Conservation (phyloP, 2,329 filamentous ascomycete genomes). For the Calonectria fujianensis region DNA sequence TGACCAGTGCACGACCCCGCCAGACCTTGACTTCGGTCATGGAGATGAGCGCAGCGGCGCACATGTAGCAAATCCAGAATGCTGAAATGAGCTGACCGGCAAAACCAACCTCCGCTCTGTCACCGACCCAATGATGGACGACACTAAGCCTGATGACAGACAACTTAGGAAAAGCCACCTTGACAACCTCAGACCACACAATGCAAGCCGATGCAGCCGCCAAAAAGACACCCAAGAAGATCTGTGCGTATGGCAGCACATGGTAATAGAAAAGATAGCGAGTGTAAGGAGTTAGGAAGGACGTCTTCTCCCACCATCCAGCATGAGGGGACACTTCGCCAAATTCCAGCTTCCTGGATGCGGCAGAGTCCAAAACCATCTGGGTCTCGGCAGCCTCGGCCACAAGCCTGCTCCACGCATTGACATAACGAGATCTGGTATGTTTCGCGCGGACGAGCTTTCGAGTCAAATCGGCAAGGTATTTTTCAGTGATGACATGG, state of each 20-base stretch:
- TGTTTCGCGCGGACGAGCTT: constrained; percentile 89
- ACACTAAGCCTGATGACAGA: constrained; percentile 82
- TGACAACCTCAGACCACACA: constrained; percentile 95
- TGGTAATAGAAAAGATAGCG: constrained; percentile 87
- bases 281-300: constrained; percentile 85
- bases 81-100: constrained; percentile 90
- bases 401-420: constrained; percentile 90
- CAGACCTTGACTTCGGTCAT: constrained; percentile 97
- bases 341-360: constrained; percentile 88
- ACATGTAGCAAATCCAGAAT: constrained; percentile 97
- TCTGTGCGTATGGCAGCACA: constrained; percentile 80
- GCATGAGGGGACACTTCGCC: constrained; percentile 74
- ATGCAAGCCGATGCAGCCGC: constrained; percentile 86
- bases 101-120: constrained; percentile 86
- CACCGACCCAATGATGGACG: constrained; percentile 83
- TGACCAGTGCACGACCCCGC: constrained; percentile 93
- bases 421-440: constrained; percentile 86
- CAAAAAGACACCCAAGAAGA: constrained; percentile 80
- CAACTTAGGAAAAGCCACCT: constrained; percentile 84
- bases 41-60: constrained; percentile 88
- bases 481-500: constrained; percentile 92
- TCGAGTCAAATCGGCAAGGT: constrained; percentile 91
- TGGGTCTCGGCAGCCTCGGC: constrained; percentile 84
- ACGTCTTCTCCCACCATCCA: constrained; percentile 72
- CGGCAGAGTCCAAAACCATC: constrained; percentile 87